These are phyloP conservation scores for Trypanosoma platydactyli DNA, from an alignment of 208 protist genomes.

Conservation along the genomic window DNA sequence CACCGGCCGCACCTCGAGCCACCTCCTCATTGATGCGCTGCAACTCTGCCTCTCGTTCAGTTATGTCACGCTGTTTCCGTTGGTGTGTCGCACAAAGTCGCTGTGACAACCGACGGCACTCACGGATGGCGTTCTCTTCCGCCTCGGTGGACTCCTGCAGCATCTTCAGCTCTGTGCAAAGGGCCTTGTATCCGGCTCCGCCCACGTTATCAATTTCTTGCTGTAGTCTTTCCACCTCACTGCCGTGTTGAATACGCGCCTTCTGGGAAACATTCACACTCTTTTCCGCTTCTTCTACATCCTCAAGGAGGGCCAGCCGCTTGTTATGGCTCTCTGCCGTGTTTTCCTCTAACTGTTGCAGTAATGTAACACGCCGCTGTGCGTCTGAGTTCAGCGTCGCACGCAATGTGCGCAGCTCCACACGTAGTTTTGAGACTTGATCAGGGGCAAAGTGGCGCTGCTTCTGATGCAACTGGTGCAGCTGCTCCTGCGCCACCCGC, in stretches of 20 bases:
- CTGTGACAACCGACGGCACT: slow-evolving; percentile 61
- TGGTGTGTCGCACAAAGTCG: slow-evolving; percentile 75
- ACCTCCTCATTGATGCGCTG: slow-evolving; percentile 58
- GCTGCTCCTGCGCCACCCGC: slow-evolving; percentile 48
- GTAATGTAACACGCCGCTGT: slow-evolving; percentile 38
- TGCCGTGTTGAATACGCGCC: slow-evolving; percentile 37
- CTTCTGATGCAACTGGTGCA: slow-evolving; percentile 69
- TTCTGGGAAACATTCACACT: slow-evolving; percentile 44
- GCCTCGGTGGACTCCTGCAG: slow-evolving; percentile 70
- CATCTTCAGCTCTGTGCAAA: slow-evolving; percentile 51
- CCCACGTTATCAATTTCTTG: slow-evolving; percentile 71
- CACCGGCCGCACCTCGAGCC: slow-evolving; percentile 52
- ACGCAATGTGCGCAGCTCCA: slow-evolving; percentile 48
- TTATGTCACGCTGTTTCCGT: slow-evolving; percentile 55
- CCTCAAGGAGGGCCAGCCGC: slow-evolving; percentile 29
- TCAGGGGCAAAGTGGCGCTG: slow-evolving; percentile 52
- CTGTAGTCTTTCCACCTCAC: slow-evolving; percentile 68
- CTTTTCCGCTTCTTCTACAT: slow-evolving; percentile 32
- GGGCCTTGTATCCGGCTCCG: slow-evolving; percentile 64
- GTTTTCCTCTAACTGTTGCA: slow-evolving; percentile 39
- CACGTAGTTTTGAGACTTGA: slow-evolving; percentile 47
- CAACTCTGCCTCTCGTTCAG: slow-evolving; percentile 63
- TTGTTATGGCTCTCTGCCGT: slow-evolving; percentile 29
- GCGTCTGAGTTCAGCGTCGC: slow-evolving; percentile 48
- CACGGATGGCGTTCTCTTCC: slow-evolving; percentile 70